phyloP scores from a whole-genome alignment of 2,329 filamentous ascomycete genomes.

The Fusarium haematococcum region DNA sequence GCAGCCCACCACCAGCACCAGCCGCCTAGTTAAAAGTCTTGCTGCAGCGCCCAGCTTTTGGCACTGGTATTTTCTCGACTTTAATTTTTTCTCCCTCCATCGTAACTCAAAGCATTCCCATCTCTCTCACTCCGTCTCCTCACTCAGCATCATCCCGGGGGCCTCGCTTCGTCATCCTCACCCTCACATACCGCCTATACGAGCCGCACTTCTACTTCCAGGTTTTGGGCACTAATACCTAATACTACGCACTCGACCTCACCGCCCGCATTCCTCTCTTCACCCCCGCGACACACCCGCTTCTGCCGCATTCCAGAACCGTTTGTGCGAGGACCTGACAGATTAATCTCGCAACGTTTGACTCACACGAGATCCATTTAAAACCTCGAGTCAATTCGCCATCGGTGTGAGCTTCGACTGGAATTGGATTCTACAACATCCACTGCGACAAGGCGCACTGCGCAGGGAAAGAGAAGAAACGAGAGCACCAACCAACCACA shows the following conservation, averaged over 20 bases:
- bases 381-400: conserved; percentile 16
- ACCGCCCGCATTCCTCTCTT: conserved; percentile 16
- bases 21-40: conserved; percentile 47
- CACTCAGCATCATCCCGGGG: conserved; percentile 6
- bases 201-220: conserved; percentile 11
- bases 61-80: conserved; percentile 28
- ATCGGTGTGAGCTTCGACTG: conserved; percentile 14
- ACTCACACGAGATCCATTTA: conserved; percentile 5
- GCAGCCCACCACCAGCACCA: conserved; percentile 42
- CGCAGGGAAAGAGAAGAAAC: conserved; percentile 16
- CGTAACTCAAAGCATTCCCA: background rate
- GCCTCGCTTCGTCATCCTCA: conserved; percentile 20
- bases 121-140: conserved; percentile 6
- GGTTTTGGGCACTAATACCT: conserved; percentile 29
- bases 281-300: conserved; percentile 27
- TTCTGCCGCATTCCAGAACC: conserved; percentile 35
- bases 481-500: conserved; percentile 1
- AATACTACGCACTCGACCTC: conserved; percentile 18
- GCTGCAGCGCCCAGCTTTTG: conserved; percentile 46
- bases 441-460: conserved; percentile 10
- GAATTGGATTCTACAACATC: conserved; percentile 25
- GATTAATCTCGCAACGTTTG: conserved; percentile 20
- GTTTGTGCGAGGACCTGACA: conserved; percentile 10
- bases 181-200: background rate
- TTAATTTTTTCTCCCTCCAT: conserved; percentile 13